phyloP scores from a whole-genome alignment of 257 asterid species.

The Ballota nigra region DNA sequence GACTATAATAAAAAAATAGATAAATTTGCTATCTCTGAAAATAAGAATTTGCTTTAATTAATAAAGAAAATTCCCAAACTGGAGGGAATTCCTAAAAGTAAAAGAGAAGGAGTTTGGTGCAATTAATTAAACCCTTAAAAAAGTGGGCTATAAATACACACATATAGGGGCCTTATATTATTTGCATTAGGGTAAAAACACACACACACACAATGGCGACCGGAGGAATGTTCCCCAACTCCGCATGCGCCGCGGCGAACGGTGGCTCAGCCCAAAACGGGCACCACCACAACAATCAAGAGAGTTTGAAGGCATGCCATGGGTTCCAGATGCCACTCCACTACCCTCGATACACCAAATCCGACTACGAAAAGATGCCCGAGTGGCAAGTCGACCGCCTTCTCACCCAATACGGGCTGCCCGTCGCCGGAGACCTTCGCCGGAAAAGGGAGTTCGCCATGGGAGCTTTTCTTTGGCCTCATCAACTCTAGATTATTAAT shows the following conservation, averaged over 20 bases:
- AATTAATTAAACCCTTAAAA: not conserved
- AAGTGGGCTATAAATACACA: constrained; percentile 18
- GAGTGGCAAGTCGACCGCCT: constrained; percentile 43
- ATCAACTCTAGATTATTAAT: constrained; percentile 13
- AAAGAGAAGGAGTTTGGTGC: too few species aligned
- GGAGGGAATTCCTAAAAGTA: too few species aligned
- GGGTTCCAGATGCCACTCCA: constrained; percentile 46
- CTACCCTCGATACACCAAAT: constrained; percentile 41
- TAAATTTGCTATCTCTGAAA: too few species aligned
- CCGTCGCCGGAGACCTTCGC: constrained; percentile 33
- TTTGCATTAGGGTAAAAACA: not conserved
- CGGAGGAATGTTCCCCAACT: not conserved
- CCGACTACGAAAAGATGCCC: constrained; percentile 48
- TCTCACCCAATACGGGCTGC: constrained; percentile 43
- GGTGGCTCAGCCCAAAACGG: constrained; percentile 13
- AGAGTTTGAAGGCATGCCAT: not conserved
- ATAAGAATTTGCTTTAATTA: too few species aligned
- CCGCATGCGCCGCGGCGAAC: constrained; percentile 18
- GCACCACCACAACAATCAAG: not conserved
- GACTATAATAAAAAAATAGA: too few species aligned
- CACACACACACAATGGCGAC: constrained; percentile 2
- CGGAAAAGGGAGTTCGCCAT: constrained; percentile 52
- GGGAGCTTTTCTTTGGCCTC: constrained; percentile 53
- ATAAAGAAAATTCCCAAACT: not conserved
- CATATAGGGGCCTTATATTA: too few species aligned